Conservation (phyloP, 148 eudicot species). For the Spergularia marina region DNA sequence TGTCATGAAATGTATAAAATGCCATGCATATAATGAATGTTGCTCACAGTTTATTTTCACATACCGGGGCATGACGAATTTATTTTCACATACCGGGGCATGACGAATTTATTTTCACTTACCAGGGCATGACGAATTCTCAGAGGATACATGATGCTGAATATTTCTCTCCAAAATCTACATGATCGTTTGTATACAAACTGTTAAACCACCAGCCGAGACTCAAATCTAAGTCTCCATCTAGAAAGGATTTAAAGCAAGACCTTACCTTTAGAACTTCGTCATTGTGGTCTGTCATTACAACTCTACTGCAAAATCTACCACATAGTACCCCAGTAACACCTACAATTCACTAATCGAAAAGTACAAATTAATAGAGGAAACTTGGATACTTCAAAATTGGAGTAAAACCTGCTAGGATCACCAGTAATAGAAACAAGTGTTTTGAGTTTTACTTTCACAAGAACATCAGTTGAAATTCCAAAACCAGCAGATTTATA, state of each 20-base stretch:
- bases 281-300: conserved; percentile 84
- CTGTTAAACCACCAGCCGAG: conserved; percentile 3
- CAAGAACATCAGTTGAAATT: no score
- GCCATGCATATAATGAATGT: conserved; percentile 11
- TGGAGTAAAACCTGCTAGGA: no score
- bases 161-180: conserved; percentile 81
- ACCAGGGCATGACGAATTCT: conserved; percentile 51
- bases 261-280: conserved; percentile 90
- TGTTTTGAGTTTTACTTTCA: no score
- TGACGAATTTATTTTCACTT: conserved; percentile 19
- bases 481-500: no score
- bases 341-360: conserved; percentile 41
- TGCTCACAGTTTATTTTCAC: conserved; percentile 20
- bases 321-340: conserved; percentile 80
- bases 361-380: neutral
- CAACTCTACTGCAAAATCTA: conserved; percentile 68
- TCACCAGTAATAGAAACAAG: no score
- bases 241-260: conserved; percentile 3
- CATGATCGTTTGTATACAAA: conserved; percentile 10
- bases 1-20: neutral
- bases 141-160: conserved; percentile 58
- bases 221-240: neutral
- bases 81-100: conserved; percentile 35
- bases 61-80: no score
- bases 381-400: neutral